Conservation (phyloP, 163 green algal genomes). For the Chlamydomonas reinhardtii region DNA sequence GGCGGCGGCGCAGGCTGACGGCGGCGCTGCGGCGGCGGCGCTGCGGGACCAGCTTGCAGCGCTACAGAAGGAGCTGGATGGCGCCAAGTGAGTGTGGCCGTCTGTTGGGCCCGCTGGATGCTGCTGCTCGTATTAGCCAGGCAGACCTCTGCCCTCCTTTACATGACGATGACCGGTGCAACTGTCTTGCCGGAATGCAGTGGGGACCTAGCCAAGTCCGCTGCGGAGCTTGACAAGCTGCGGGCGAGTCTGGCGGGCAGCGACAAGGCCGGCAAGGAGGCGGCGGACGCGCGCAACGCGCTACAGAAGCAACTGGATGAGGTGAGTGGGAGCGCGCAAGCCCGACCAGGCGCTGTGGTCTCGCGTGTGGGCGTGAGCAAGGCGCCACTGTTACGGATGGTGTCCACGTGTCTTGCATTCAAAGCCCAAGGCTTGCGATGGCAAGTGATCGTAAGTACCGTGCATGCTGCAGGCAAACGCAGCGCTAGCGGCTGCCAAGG, state of each 20-base stretch:
- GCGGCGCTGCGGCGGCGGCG: conserved; percentile 4
- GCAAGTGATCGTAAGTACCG: background rate
- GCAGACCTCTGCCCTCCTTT: too few relatives aligned
- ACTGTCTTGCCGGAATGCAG: too few relatives aligned
- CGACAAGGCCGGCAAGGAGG: background rate
- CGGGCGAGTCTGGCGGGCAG: background rate
- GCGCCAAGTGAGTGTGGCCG: background rate
- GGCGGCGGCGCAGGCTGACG: background rate
- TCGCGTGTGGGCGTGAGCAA: too few relatives aligned
- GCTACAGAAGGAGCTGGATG: conserved; percentile 7
- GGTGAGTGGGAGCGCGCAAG: background rate
- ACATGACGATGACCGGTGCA: too few relatives aligned
- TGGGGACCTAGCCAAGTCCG: background rate
- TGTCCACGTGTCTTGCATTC: too few relatives aligned
- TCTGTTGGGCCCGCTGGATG: too few relatives aligned
- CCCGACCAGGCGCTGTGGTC: too few relatives aligned
- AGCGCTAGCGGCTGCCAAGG: background rate
- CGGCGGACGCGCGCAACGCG: background rate
- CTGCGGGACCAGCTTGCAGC: background rate
- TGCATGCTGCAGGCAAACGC: background rate
- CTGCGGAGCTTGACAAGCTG: background rate
- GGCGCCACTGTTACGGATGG: too few relatives aligned
- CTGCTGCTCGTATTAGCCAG: too few relatives aligned
- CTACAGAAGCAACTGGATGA: conserved; percentile 9
- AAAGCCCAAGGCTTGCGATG: too few relatives aligned